Conservation (phyloP, 495 filamentous ascomycete genomes). For the Penicillium canescens region DNA sequence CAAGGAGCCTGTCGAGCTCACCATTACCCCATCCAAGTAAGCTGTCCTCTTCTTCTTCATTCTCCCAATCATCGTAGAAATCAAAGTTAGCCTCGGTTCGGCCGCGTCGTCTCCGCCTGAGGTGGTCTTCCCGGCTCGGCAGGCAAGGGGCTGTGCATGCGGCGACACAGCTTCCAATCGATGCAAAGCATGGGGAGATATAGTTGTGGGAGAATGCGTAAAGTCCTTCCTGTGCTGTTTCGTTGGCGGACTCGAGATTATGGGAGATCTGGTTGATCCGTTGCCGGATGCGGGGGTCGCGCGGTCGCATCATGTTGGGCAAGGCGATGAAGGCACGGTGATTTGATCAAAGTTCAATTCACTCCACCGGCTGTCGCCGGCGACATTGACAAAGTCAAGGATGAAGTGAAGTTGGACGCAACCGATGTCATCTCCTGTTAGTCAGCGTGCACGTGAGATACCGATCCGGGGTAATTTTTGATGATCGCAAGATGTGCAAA, state of each 20-base stretch:
- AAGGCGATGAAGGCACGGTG: neutral
- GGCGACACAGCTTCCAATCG: slow-evolving; percentile 63
- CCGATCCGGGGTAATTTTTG: slow-evolving; percentile 18
- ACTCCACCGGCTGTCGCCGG: slow-evolving; percentile 15
- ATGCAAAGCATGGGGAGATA: slow-evolving; percentile 75
- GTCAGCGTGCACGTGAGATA: slow-evolving; percentile 27
- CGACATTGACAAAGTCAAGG: slow-evolving; percentile 6
- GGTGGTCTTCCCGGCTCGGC: slow-evolving; percentile 70
- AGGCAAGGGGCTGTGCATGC: slow-evolving; percentile 73
- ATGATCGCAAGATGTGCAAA: neutral
- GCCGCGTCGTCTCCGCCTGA: slow-evolving; percentile 65
- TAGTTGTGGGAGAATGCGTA: slow-evolving; percentile 87
- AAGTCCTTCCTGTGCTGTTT: slow-evolving; percentile 83
- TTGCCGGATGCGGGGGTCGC: slow-evolving; percentile 91
- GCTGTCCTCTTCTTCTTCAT: slow-evolving; percentile 62
- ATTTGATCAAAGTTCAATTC: neutral
- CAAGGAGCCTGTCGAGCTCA: slow-evolving; percentile 84
- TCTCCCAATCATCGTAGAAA: slow-evolving; percentile 98
- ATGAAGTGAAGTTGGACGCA: slow-evolving; percentile 1
- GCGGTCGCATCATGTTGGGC: slow-evolving; percentile 59
- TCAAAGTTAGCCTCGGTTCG: slow-evolving; percentile 85
- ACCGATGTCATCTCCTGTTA: slow-evolving; percentile 25
- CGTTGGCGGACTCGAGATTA: slow-evolving; percentile 88
- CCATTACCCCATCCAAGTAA: slow-evolving; percentile 76
- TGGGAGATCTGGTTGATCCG: slow-evolving; percentile 91